Evolutionary conservation across 148 eudicot species (phyloP), one percentile per base, ranked within the genome.

Genomic region (Cornus suecica): DNA sequence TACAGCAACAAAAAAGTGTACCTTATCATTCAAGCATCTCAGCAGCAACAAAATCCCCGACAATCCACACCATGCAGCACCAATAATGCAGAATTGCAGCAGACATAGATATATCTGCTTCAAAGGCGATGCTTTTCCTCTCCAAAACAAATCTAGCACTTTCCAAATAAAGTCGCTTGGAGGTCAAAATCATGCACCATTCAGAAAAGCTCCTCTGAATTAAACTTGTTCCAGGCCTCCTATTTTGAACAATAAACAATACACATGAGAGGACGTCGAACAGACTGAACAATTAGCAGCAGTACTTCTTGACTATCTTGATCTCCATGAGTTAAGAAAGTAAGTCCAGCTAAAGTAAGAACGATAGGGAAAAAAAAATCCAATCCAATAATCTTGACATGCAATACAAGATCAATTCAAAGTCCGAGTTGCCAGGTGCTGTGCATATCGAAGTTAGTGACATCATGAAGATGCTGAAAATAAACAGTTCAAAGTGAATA

Each of bases 211-310:
- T 92, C 98, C 84, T 92, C 97, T 63, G 98, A 90, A 83, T 89
- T 92, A 56, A 94, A 92, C 81, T 90, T 94, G 87, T 94, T 94
- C 98, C 98, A 94, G 11, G 97, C 95, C 75, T 94, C 97, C 98
- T 94, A 73, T 80, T 81, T 70, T 48, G 42, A 30, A 65, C 24
- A 79, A 68, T 51, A n/a, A 62, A 76, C n/a, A 75, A 4, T 32
- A 25, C 15, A 34, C 28, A 32, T 63, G 58, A 73, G 76, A 62
- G 65, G 7, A 31, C 60, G 24, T 4, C 18, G 32, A 73, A 63
- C 0, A 9, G 34, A 31, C 2, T 3, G 23, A 62, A 15, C n/a
- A 58, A 58, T 58, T 1, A 58, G 8, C 16, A 58, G 62, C 22
- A 58, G 6, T 20, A 20, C 8, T 58, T 58, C 20, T 5, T 22